Percentiles rank a stretch among this genome's conserved stretches.
phyloP scores from a whole-genome alignment of 2,329 filamentous ascomycete species.

The Beauveria brongniartii region DNA sequence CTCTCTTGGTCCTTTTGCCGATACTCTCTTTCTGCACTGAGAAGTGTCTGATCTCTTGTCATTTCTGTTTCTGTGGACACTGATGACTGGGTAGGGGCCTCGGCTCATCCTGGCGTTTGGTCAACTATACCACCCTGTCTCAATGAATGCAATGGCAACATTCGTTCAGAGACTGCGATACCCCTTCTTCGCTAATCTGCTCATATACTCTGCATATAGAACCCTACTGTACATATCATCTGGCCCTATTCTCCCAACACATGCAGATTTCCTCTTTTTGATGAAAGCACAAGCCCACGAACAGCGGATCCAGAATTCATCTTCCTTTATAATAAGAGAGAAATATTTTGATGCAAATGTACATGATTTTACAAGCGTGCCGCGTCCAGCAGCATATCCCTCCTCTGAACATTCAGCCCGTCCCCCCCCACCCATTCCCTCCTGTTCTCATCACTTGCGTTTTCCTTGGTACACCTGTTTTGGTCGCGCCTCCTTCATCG shows the following conservation, averaged over 20 bases:
- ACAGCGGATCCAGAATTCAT: no score
- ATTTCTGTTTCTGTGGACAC: neutral
- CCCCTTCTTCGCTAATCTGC: neutral
- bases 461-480: constrained; percentile 31
- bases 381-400: neutral
- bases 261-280: neutral
- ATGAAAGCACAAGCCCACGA: no score
- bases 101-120: neutral
- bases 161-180: neutral
- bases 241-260: neutral
- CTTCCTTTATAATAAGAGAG: neutral
- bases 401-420: neutral
- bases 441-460: constrained; percentile 28
- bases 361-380: constrained; percentile 7
- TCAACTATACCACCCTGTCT: neutral
- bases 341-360: neutral
- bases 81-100: neutral
- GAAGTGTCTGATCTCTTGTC: neutral
- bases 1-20: neutral
- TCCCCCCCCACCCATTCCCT: neutral
- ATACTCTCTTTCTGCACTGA: neutral
- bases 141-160: neutral
- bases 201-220: neutral
- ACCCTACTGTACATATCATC: neutral
- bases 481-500: constrained; percentile 27